Conservation (phyloP, 345 rosid species). For the Brassica cretica region DNA sequence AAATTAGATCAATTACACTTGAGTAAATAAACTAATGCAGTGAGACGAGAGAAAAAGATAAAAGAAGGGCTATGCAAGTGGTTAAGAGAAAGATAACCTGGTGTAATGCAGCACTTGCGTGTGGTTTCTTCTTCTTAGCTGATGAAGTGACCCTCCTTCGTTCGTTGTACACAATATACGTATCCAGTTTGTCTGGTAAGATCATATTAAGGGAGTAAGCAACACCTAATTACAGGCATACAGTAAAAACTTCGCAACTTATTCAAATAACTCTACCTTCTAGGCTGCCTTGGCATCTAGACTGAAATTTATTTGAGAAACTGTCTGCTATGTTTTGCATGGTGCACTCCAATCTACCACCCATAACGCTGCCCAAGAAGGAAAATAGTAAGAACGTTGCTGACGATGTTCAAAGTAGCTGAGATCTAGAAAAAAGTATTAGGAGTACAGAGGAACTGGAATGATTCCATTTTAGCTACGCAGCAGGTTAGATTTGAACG, state of each 20-base stretch:
- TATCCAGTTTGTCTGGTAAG: slow-evolving; percentile 65
- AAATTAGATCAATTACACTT: neutral
- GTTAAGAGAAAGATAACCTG: slow-evolving; percentile 61
- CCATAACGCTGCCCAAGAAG: slow-evolving; percentile 55
- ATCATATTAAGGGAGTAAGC: slow-evolving; percentile 13
- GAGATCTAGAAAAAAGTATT: neutral
- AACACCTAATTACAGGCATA: slow-evolving; percentile 11
- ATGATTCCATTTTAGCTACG: neutral
- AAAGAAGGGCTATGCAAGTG: neutral
- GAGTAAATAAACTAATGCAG: neutral
- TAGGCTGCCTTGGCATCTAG: slow-evolving; percentile 60
- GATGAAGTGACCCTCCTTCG: slow-evolving; percentile 91
- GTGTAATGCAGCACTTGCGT: slow-evolving; percentile 61
- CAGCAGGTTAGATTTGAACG: neutral
- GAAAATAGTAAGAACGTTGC: slow-evolving; percentile 12
- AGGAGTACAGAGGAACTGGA: neutral
- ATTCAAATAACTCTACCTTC: slow-evolving; percentile 56
- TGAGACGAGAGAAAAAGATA: neutral
- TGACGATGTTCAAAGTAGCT: slow-evolving; percentile 11
- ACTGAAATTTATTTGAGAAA: slow-evolving; percentile 61
- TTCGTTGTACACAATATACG: slow-evolving; percentile 83
- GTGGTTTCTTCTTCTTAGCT: slow-evolving; percentile 82
- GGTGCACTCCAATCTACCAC: slow-evolving; percentile 96
- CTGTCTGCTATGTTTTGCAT: slow-evolving; percentile 97
- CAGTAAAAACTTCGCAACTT: slow-evolving; percentile 11